Evolutionary conservation across 768 basidiomycete genomes (phyloP), one percentile per base, ranked within the genome.

Genomic region (Tephrocybe sp.): DNA sequence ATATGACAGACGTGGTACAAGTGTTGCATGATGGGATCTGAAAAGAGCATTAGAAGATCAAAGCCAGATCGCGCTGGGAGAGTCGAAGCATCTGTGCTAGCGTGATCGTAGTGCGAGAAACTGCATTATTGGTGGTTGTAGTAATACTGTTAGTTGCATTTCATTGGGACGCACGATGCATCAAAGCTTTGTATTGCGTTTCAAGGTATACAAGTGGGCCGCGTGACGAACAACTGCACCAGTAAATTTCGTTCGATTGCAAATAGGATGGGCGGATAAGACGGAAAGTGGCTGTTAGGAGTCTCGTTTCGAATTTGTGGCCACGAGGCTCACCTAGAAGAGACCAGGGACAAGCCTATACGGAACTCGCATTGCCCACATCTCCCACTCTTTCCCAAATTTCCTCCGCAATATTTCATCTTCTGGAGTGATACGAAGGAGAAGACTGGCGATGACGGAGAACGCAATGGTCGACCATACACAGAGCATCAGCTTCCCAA

Each of bases 291-390:
- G 18, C 38, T 23, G 18, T 40, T 15, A 41, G 30, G 20, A 24
- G 15, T 14, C 18, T 2, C 28, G n/a, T 11, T 9, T 15, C 8
- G 23, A 18, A 20, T 40, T 26, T 25, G 5, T 24, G 12, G 21
- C 20, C 33, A 43, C 24, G 18, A 37, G 40, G 20, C 20, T 51
- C 36, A 58, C 50, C 49, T 57, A 73, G 55, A 66, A 67, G 14
- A 74, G 28, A 17, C 64, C 60, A 1, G 73, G 73, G 51, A 73
- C 41, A 8, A 74, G 56, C 20, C 32, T 62, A 42, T 66, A 72
- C 3, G 48, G 66, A 12, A 73, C 73, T 34, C 33, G 54, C 33
- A 32, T 17, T 0, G 66, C 62, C 68, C 68, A 74, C 9, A 28
- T 38, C 42, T 62, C 57, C 58, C 63, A 56, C 37, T 65, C 60